Percentiles rank a stretch among this genome's conserved stretches.
These are phyloP conservation scores for Globisporangium carolinianum DNA, from an alignment of 352 stramenopile species.

Conservation along the genomic window DNA sequence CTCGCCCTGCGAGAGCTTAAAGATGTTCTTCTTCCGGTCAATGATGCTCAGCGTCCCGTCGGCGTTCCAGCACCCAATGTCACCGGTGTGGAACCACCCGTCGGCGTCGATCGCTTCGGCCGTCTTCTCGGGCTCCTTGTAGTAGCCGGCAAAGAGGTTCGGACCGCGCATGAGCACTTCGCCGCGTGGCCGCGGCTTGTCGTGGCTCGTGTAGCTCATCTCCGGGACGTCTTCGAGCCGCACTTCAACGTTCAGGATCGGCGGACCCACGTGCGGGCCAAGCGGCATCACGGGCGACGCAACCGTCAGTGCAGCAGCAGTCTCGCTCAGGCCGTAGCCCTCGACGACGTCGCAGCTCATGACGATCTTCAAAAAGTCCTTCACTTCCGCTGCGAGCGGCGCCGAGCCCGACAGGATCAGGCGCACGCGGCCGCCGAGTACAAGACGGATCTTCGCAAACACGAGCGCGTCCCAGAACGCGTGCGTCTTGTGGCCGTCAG, in stretches of 20 bases:
- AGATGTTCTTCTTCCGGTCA: conserved; percentile 92
- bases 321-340: conserved; percentile 96
- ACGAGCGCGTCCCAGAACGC: conserved; percentile 93
- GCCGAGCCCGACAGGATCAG: conserved; percentile 92
- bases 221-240: conserved; percentile 94
- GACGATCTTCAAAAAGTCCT: conserved; percentile 95
- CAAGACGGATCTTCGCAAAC: conserved; percentile 92
- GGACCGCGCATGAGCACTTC: conserved; percentile 71
- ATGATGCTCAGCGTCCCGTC: conserved; percentile 90
- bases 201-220: conserved; percentile 92
- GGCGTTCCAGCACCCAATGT: conserved; percentile 94
- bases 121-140: conserved; percentile 93
- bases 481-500: conserved; percentile 53
- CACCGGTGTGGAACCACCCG: conserved; percentile 97
- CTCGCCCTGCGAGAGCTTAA: conserved; percentile 93
- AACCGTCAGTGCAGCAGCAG: conserved; percentile 77
- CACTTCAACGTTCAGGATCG: conserved; percentile 84
- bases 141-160: conserved; percentile 90
- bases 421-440: conserved; percentile 86
- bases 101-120: conserved; percentile 86
- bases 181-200: conserved; percentile 59
- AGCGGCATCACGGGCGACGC: conserved; percentile 40
- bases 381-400: conserved; percentile 87
- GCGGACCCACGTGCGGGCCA: conserved; percentile 90
- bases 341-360: conserved; percentile 91